phyloP scores from a whole-genome alignment of 2,329 filamentous ascomycete species.

The Botryosphaeria agaves region DNA sequence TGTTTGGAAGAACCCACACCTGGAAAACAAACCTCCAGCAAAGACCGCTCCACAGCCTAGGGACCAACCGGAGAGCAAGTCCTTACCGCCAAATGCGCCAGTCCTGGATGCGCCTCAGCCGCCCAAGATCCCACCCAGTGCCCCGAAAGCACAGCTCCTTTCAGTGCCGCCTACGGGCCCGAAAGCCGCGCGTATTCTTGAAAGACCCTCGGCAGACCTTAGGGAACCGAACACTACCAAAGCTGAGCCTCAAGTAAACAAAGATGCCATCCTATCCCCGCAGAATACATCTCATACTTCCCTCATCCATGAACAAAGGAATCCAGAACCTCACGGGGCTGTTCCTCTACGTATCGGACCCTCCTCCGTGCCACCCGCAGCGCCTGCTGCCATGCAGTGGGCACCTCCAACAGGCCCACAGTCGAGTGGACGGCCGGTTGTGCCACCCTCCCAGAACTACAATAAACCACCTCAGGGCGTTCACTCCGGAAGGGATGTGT shows the following conservation, averaged over 20 bases:
- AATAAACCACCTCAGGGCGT: not conserved
- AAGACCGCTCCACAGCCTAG: conserved; percentile 1
- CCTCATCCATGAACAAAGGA: too few relatives aligned
- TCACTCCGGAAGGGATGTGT: not conserved
- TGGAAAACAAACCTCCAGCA: conserved; percentile 13
- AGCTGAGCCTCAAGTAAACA: conserved; percentile 2
- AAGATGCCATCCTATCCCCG: not conserved
- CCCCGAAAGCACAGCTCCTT: conserved; percentile 17
- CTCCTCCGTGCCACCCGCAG: too few relatives aligned
- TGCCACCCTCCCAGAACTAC: conserved; percentile 11
- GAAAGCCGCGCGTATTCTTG: conserved; percentile 17
- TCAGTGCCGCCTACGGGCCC: conserved; percentile 21
- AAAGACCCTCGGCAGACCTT: conserved; percentile 10
- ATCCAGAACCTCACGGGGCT: too few relatives aligned
- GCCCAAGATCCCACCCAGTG: conserved; percentile 14
- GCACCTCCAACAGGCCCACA: conserved; percentile 16
- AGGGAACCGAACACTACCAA: conserved; percentile 6
- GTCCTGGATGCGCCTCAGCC: conserved; percentile 7
- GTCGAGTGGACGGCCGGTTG: conserved; percentile 13
- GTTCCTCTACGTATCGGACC: too few relatives aligned
- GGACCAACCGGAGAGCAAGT: too few relatives aligned
- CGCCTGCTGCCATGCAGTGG: too few relatives aligned
- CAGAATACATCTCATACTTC: too few relatives aligned
- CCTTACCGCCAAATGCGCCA: conserved; percentile 1
- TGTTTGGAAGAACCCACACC: conserved; percentile 23